Evolutionary conservation across 2,329 filamentous ascomycete species (phyloP).

Genomic region (Eurotiales sp.): DNA sequence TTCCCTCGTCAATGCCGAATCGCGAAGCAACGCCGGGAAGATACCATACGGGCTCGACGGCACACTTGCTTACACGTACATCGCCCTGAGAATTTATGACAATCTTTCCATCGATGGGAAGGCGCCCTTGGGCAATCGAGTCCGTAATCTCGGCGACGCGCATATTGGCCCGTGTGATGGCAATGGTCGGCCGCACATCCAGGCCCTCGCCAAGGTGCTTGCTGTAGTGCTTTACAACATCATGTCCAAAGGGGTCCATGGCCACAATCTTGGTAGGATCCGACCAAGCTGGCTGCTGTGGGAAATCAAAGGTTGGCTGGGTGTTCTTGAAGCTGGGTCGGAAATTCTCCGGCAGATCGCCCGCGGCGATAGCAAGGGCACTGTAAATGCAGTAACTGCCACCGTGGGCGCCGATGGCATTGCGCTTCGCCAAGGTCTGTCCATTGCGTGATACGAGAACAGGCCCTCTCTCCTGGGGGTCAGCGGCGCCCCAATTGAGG

Average conservation of each 20-base stretch:
- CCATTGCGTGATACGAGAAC: conserved; percentile 56
- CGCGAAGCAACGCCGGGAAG: conserved; percentile 82
- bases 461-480: conserved; percentile 72
- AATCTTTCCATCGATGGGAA: conserved; percentile 80
- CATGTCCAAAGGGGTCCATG: conserved; percentile 92
- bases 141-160: conserved; percentile 89
- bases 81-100: conserved; percentile 80
- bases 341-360: conserved; percentile 79
- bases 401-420: conserved; percentile 67
- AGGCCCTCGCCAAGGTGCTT: conserved; percentile 65
- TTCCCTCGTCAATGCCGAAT: conserved; percentile 87
- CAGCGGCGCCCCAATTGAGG: conserved; percentile 79
- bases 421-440: conserved; percentile 31
- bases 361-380: conserved; percentile 85
- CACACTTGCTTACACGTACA: conserved; percentile 90
- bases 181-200: conserved; percentile 85
- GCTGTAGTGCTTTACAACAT: conserved; percentile 75
- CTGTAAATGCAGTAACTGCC: conserved; percentile 96
- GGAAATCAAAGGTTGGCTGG: conserved; percentile 81
- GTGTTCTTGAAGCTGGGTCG: conserved; percentile 77
- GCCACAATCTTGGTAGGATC: conserved; percentile 92
- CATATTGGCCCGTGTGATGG: conserved; percentile 90
- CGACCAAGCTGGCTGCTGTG: conserved; percentile 83
- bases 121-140: conserved; percentile 72
- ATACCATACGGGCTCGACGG: conserved; percentile 92